phyloP scores from a whole-genome alignment of 2,329 filamentous ascomycete species.

The Aspergillus proliferans region DNA sequence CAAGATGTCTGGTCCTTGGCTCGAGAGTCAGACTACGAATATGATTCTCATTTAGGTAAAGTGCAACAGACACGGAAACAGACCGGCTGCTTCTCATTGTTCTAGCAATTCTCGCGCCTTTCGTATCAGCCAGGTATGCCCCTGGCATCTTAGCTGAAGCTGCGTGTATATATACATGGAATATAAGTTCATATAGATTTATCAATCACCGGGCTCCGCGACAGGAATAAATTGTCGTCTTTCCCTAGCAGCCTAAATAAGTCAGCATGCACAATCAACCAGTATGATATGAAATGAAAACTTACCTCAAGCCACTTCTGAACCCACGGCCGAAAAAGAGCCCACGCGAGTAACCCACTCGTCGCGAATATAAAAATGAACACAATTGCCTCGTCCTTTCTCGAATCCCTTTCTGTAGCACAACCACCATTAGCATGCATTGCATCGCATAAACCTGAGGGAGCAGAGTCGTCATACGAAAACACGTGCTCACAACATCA shows the following conservation, averaged over 20 bases:
- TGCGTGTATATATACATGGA: neutral
- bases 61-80: no score
- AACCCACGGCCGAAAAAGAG: slow-evolving; percentile 54
- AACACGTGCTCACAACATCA: slow-evolving; percentile 61
- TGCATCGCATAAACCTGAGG: slow-evolving; percentile 17
- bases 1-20: no score
- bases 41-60: no score
- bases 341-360: slow-evolving; percentile 55
- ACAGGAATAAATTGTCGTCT: slow-evolving; percentile 49
- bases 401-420: slow-evolving; percentile 53
- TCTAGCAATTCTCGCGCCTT: no score
- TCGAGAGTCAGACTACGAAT: no score
- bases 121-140: no score
- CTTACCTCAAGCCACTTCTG: slow-evolving; percentile 50
- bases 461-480: slow-evolving; percentile 43
- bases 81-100: neutral
- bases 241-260: slow-evolving; percentile 40
- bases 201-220: slow-evolving; percentile 21
- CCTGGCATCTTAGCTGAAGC: no score
- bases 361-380: slow-evolving; percentile 62
- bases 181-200: neutral
- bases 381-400: slow-evolving; percentile 61
- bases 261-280: slow-evolving; percentile 1
- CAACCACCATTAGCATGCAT: neutral
- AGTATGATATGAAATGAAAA: neutral